These are phyloP conservation scores for Excoecaria cochinchinensis DNA, from an alignment of 345 rosid genomes.

Conservation along the genomic window DNA sequence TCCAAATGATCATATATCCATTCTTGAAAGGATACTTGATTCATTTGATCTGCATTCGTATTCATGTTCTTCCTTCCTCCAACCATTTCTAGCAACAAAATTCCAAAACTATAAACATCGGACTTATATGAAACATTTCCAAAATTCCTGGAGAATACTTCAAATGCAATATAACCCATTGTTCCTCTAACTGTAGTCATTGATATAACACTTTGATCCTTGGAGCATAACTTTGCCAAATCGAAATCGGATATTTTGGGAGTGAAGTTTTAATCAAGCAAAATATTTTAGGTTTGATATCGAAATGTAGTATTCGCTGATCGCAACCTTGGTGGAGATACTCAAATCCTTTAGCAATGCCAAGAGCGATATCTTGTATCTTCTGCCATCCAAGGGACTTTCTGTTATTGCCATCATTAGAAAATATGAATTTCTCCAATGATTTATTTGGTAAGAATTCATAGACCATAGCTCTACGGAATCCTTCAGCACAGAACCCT, in stretches of 20 bases:
- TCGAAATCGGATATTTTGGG: background rate
- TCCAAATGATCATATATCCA: too few species aligned
- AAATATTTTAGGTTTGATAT: background rate
- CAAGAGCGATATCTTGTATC: slow-evolving; percentile 4
- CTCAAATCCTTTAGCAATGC: slow-evolving; percentile 10
- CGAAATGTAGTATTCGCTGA: slow-evolving; percentile 5
- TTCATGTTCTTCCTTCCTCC: too few species aligned
- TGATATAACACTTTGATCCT: too few species aligned
- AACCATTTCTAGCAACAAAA: too few species aligned
- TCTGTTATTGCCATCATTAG: background rate
- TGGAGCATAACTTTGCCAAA: too few species aligned
- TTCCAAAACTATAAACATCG: too few species aligned
- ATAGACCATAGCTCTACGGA: background rate
- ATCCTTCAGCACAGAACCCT: slow-evolving; percentile 17
- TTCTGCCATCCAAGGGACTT: slow-evolving; percentile 6
- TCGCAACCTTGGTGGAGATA: slow-evolving; percentile 15
- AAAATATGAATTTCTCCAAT: slow-evolving; percentile 4
- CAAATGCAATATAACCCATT: too few species aligned
- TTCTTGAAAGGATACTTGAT: too few species aligned
- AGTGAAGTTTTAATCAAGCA: background rate
- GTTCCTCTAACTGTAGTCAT: too few species aligned
- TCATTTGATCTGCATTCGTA: too few species aligned
- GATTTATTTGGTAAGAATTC: slow-evolving; percentile 9
- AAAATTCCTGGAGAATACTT: too few species aligned
- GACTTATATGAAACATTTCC: too few species aligned